Evolutionary conservation across 257 asterid species (phyloP), one percentile per base, ranked within the genome.

Genomic region (Dorcoceras hygrometricum): DNA sequence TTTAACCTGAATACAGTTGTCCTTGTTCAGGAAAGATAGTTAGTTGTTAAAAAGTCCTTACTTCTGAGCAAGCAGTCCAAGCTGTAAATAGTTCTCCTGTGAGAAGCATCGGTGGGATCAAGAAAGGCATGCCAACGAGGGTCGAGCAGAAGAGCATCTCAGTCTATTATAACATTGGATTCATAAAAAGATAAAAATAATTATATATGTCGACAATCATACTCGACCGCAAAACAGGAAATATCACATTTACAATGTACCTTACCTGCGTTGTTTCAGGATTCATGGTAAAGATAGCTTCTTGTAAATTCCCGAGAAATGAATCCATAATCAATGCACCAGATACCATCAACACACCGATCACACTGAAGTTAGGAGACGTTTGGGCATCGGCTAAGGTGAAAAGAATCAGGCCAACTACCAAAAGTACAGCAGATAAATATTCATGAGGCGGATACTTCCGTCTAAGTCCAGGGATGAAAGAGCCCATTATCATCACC

Each of bases 141-240:
- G 98, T 92, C 10, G 98, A 86, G 87, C 98, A 92, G 71, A 87
- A 92, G 29, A 92, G 93, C 98, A 92, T 89, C 75, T 92, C 98
- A 77, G 83, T 92, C 98, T 92, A 86, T 51, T 34, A 63, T n/a
- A 55, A 26, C 22, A 58, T n/a, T 6, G 10, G 16, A 67, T 53
- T 46, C 20, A 59, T 63, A 65, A 8, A 18, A 24, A 0, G 39
- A 39, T 31, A 23, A 28, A 28, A 28, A 60, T 11, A 2, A 36
- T 12, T 39, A 3, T 4, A 18, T 54, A 22, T 8, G n/a, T 20
- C 68, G 68, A 26, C 66, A 50, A 23, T 69, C 64, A 31, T 10
- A 11, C 50, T 4, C 48, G 69, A 70, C 28, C 48, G 54, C 34
- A 16, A 11, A 39, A 39, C 11, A 39, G 6, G 4, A 12, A 39